Evolutionary conservation across 1,139 yeast genomes (phyloP).

Genomic region (Saccharomycopsis crataegensis): DNA sequence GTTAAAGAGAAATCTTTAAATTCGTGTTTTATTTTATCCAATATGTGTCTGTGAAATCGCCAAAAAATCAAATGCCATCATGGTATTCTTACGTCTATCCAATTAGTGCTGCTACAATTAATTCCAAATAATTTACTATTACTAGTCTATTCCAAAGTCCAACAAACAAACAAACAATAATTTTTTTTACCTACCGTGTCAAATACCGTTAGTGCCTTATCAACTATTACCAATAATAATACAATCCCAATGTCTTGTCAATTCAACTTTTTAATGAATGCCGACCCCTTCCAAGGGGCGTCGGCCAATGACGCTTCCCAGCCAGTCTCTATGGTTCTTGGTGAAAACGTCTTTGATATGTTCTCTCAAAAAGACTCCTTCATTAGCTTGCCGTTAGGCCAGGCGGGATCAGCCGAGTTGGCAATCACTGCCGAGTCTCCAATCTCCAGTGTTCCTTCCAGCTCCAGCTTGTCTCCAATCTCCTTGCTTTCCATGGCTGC

Average conservation of each 20-base stretch:
- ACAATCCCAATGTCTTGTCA: neutral
- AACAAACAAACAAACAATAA: too few relatives aligned
- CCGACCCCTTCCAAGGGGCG: neutral
- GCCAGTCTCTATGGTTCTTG: conserved; percentile 18
- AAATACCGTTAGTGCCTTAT: too few relatives aligned
- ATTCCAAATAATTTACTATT: too few relatives aligned
- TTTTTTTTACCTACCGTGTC: too few relatives aligned
- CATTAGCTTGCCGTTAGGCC: conserved; percentile 10
- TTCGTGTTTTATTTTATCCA: neutral
- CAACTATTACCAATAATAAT: neutral
- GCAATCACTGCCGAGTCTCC: conserved; percentile 14
- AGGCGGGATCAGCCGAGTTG: conserved; percentile 11
- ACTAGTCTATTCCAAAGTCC: too few relatives aligned
- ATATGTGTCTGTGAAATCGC: neutral
- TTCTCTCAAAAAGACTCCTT: conserved; percentile 13
- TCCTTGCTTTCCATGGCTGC: conserved; percentile 13
- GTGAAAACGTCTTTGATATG: conserved; percentile 19
- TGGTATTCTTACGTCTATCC: neutral
- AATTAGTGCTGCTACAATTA: too few relatives aligned
- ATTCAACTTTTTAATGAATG: neutral
- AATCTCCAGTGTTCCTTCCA: conserved; percentile 4
- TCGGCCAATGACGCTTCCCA: conserved; percentile 5
- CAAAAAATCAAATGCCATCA: neutral
- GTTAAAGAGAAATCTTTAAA: neutral
- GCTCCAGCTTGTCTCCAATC: conserved; percentile 16